A percentile compares a stretch with the other conserved stretches of the same genome.
phyloP scores from a whole-genome alignment of 495 filamentous ascomycete species.

The Daldinia bambusicola region DNA sequence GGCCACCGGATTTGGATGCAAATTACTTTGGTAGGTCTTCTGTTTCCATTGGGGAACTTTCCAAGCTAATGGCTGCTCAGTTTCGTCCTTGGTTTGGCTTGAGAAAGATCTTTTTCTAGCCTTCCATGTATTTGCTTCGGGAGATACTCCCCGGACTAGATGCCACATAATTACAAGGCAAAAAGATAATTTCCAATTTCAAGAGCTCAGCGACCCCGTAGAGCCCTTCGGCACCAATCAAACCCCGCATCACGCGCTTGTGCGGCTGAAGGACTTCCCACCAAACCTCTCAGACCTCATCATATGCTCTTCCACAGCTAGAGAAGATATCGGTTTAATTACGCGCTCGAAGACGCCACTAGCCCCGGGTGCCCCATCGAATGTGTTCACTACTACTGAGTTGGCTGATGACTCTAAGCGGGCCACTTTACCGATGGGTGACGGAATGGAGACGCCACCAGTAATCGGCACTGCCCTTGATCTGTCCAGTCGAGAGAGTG shows the following conservation, averaged over 20 bases:
- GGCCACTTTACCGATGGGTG: constrained; percentile 76
- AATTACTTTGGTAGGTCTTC: constrained; percentile 73
- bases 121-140: constrained; percentile 72
- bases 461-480: constrained; percentile 85
- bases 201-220: constrained; percentile 76
- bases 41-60: constrained; percentile 29
- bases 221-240: constrained; percentile 72
- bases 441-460: constrained; percentile 72
- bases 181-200: constrained; percentile 68
- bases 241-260: constrained; percentile 78
- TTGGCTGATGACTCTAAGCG: constrained; percentile 80
- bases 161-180: constrained; percentile 81
- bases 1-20: constrained; percentile 72
- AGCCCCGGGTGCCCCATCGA: constrained; percentile 66
- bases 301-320: constrained; percentile 82
- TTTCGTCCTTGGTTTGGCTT: constrained; percentile 88
- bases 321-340: constrained; percentile 79
- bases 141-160: constrained; percentile 66
- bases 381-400: constrained; percentile 77
- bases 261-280: constrained; percentile 78
- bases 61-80: constrained; percentile 54
- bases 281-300: constrained; percentile 82
- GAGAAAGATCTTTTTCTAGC: constrained; percentile 86
- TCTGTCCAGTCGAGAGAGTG: constrained; percentile 81
- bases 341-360: constrained; percentile 75